Evolutionary conservation across 1,139 yeast species (phyloP), one percentile per base, ranked within the genome.

Genomic region (Meyerozyma smithsonii): DNA sequence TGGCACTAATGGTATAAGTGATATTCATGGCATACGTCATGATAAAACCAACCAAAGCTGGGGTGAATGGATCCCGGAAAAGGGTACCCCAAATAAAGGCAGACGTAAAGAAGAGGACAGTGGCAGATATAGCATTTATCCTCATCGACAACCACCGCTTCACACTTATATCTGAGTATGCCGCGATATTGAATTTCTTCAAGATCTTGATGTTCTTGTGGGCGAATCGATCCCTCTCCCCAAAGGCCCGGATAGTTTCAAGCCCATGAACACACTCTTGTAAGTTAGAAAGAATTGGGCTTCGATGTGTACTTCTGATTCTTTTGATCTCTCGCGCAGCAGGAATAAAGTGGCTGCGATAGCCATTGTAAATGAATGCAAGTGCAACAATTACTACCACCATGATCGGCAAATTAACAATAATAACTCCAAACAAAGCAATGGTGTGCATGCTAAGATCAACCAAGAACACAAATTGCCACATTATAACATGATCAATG

Each of bases 91-190:
- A 48, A 21, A 64, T 57, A 36, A 62, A 47, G 21, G 63, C 43
- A 2, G 69, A 52, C 1, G 66, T 51, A 8, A 56, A 44, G 38
- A 57, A 61, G 5, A 66, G 58, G 30, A 67, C 56, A 18, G 61
- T 28, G 1, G 71, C 58, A 8, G 71, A 61, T 34, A 66, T 62
- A 5, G 56, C 52, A 44, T 64, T 69, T 39, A 67, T 58, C 45
- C 72, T 56, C 59, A 65, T 58, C 2, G 69, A 60, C 35, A 67
- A 56, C 73, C 73, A 67, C 43, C 72, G 60, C 40, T 61, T 63
- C n/a, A 54, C 54, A 28, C 46, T 51, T 11, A 53, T 45, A 40
- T 51, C 56, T 7, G 45, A 47, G 40, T 63, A 56, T 25, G 61
- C 48, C 36, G 55, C 53, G 2, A 32, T 36, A 28, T 48, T 51